A percentile compares a stretch with the other conserved stretches of the same genome.
phyloP scores from a whole-genome alignment of 306 rosid species.

The Arachis stenosperma region DNA sequence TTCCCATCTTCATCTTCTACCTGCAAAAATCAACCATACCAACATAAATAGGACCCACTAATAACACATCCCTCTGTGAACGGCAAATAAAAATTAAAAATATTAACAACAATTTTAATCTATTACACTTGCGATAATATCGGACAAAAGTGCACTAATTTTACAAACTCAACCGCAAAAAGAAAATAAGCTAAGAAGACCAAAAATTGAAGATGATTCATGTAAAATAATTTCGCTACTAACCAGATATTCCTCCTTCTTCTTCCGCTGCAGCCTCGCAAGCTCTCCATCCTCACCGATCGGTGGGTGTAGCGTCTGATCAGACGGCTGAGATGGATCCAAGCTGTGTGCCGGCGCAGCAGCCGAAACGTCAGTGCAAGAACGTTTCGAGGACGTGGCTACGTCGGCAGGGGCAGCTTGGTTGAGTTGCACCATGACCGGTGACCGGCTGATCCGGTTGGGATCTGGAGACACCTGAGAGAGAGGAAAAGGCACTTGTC shows the following conservation, averaged over 20 bases:
- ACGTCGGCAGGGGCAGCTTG: not conserved
- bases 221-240: constrained; percentile 42
- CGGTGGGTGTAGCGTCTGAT: constrained; percentile 44
- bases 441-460: constrained; percentile 59
- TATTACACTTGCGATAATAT: constrained; percentile 32
- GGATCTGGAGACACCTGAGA: constrained; percentile 77
- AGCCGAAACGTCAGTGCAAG: constrained; percentile 35
- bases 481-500: constrained; percentile 61
- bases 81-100: constrained; percentile 35
- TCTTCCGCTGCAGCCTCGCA: constrained; percentile 20
- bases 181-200: not conserved
- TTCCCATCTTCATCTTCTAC: constrained; percentile 11
- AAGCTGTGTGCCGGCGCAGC: constrained; percentile 23
- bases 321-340: constrained; percentile 51
- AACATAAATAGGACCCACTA: constrained; percentile 33
- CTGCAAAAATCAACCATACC: constrained; percentile 40
- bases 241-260: constrained; percentile 49
- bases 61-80: constrained; percentile 15
- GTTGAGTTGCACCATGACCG: constrained; percentile 69
- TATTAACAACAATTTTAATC: not conserved
- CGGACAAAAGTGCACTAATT: constrained; percentile 60
- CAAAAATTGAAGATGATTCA: constrained; percentile 23
- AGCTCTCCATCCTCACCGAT: constrained; percentile 41
- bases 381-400: constrained; percentile 30
- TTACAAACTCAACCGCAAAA: constrained; percentile 6